Evolutionary conservation across 768 basidiomycete species (phyloP).

Genomic region (Pluteus cervinus): DNA sequence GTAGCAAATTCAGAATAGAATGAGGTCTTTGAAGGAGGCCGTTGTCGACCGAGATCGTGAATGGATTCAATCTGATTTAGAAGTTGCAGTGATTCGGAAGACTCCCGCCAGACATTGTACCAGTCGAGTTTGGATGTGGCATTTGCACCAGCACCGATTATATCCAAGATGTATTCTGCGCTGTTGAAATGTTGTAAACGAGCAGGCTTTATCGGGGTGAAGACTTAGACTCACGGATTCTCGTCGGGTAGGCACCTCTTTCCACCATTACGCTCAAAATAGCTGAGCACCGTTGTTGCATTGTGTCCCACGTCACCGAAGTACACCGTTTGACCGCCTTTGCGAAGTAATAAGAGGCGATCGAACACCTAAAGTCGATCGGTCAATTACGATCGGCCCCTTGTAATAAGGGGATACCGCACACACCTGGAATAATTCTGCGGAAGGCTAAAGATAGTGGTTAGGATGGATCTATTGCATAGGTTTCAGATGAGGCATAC

Average conservation of each 20-base stretch:
- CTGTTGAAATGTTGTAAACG: slow-evolving; percentile 18
- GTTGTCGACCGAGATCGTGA: slow-evolving; percentile 39
- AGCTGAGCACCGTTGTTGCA: slow-evolving; percentile 55
- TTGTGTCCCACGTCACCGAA: slow-evolving; percentile 68
- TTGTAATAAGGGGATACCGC: too few relatives aligned
- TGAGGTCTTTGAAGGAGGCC: slow-evolving; percentile 27
- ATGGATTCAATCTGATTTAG: slow-evolving; percentile 39
- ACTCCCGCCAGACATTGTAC: slow-evolving; percentile 49
- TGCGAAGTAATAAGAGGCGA: slow-evolving; percentile 65
- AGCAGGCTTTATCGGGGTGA: neutral
- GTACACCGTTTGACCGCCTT: slow-evolving; percentile 75
- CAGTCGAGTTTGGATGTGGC: slow-evolving; percentile 51
- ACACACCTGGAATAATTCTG: slow-evolving; percentile 77
- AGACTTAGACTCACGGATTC: slow-evolving; percentile 53
- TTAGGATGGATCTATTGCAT: neutral
- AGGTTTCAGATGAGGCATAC: slow-evolving; percentile 10
- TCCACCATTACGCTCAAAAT: slow-evolving; percentile 72
- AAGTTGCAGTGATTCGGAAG: slow-evolving; percentile 34
- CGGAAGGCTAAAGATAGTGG: slow-evolving; percentile 70
- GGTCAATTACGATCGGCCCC: too few relatives aligned
- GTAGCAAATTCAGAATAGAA: slow-evolving; percentile 45
- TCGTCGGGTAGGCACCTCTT: slow-evolving; percentile 53
- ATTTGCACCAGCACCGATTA: slow-evolving; percentile 70
- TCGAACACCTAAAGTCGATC: slow-evolving; percentile 75
- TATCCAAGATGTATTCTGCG: slow-evolving; percentile 62